phyloP scores from a whole-genome alignment of 2,329 filamentous ascomycete genomes.

The Apiospora saccharicola region DNA sequence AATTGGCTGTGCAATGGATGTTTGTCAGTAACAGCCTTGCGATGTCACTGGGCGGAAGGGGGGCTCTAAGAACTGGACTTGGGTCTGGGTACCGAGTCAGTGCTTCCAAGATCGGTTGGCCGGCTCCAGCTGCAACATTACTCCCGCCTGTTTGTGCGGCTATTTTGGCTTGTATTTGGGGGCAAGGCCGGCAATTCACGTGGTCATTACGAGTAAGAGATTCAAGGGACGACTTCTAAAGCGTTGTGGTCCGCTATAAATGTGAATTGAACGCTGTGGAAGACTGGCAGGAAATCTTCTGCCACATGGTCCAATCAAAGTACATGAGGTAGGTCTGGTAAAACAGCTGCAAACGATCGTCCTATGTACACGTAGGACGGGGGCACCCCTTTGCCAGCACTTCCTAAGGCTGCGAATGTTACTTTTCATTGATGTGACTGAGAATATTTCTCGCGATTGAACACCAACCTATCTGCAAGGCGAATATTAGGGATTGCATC shows the following conservation, averaged over 20 bases:
- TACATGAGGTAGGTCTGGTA: no score
- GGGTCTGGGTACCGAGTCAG: neutral
- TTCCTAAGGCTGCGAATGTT: neutral
- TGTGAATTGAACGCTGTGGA: neutral
- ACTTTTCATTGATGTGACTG: neutral
- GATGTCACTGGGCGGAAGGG: neutral
- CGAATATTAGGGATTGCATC: neutral
- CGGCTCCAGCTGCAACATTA: constrained; percentile 5
- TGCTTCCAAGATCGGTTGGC: neutral
- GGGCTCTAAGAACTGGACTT: neutral
- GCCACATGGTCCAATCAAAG: neutral
- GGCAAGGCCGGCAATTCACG: constrained; percentile 16
- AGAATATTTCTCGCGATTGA: neutral
- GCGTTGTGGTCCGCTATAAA: constrained; percentile 11
- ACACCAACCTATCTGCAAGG: neutral
- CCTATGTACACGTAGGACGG: neutral
- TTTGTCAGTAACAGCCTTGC: neutral
- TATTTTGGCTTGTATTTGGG: neutral
- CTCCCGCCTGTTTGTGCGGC: constrained; percentile 8
- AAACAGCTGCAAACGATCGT: neutral
- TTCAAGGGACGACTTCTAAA: neutral
- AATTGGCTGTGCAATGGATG: neutral
- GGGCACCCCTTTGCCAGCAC: neutral
- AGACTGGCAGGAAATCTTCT: neutral
- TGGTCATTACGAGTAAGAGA: neutral